Percentiles rank a stretch among this genome's conserved stretches.
These are phyloP conservation scores for Tulasnella sp. DNA, from an alignment of 768 basidiomycete species.

Conservation along the genomic window DNA sequence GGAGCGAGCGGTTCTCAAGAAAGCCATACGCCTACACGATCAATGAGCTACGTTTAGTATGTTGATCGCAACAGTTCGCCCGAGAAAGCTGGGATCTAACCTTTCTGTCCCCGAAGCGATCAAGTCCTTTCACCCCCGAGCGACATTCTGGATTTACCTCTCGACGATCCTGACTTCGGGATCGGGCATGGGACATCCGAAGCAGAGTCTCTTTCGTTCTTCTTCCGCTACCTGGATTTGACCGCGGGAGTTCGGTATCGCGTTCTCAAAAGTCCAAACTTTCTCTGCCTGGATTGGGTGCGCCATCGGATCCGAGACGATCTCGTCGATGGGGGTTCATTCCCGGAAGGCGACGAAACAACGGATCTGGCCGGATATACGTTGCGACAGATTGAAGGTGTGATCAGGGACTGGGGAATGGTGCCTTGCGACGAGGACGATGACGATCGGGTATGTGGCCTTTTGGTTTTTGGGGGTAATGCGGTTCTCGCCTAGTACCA, in stretches of 20 bases:
- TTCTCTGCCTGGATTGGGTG: constrained; percentile 25
- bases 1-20: neutral
- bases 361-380: constrained; percentile 14
- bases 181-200: constrained; percentile 13
- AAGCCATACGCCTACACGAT: neutral
- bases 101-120: neutral
- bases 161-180: constrained; percentile 19
- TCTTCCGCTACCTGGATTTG: constrained; percentile 18
- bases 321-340: constrained; percentile 11
- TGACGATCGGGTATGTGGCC: constrained; percentile 14
- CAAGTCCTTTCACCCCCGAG: constrained; percentile 21
- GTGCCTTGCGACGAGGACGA: constrained; percentile 6
- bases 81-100: neutral
- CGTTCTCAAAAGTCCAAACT: constrained; percentile 20
- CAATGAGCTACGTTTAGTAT: constrained; percentile 6
- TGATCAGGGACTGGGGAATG: constrained; percentile 15
- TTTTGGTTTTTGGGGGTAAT: neutral
- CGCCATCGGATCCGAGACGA: constrained; percentile 24
- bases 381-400: constrained; percentile 2
- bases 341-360: constrained; percentile 13
- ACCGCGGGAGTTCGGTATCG: constrained; percentile 22
- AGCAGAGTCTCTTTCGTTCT: constrained; percentile 24
- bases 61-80: neutral
- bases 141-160: constrained; percentile 13
- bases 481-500: neutral